Evolutionary conservation across 1,139 yeast genomes (phyloP).

Genomic region (Suhomyces choctaworum): DNA sequence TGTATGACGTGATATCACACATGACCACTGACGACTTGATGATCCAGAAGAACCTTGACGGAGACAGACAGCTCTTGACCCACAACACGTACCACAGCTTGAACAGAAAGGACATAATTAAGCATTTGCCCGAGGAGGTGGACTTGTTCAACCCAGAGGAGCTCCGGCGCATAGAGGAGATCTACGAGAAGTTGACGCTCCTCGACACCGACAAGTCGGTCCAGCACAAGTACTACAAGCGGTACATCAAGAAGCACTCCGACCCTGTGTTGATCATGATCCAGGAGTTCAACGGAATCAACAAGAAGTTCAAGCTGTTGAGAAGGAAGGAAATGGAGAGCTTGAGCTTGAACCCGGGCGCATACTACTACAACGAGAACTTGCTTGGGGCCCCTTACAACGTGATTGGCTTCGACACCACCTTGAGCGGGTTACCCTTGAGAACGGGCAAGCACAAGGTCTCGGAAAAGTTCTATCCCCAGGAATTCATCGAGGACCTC

Average conservation of each 20-base stretch:
- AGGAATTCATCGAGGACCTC: constrained; percentile 45
- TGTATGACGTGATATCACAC: constrained; percentile 36
- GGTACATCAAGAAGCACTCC: constrained; percentile 33
- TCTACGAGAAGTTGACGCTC: constrained; percentile 33
- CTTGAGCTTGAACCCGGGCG: constrained; percentile 30
- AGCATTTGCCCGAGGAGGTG: constrained; percentile 40
- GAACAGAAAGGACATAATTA: constrained; percentile 36
- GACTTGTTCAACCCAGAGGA: constrained; percentile 30
- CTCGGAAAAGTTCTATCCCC: constrained; percentile 30
- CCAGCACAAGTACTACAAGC: constrained; percentile 40
- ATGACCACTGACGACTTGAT: constrained; percentile 43
- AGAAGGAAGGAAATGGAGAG: constrained; percentile 37
- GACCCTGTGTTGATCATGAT: constrained; percentile 35
- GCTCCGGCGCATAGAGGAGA: constrained; percentile 31
- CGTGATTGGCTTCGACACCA: constrained; percentile 47
- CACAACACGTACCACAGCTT: constrained; percentile 39
- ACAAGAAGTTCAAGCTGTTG: constrained; percentile 36
- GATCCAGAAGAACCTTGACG: constrained; percentile 41
- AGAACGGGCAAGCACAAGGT: constrained; percentile 26
- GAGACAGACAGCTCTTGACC: constrained; percentile 37
- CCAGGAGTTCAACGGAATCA: constrained; percentile 41
- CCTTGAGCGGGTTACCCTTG: constrained; percentile 43
- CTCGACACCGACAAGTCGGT: constrained; percentile 43
- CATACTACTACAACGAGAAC: constrained; percentile 32
- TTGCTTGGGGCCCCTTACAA: constrained; percentile 40